Evolutionary conservation across 2,329 filamentous ascomycete genomes (phyloP), one percentile per base, ranked within the genome.

Genomic region (Lasiodiplodia hormozganensis): DNA sequence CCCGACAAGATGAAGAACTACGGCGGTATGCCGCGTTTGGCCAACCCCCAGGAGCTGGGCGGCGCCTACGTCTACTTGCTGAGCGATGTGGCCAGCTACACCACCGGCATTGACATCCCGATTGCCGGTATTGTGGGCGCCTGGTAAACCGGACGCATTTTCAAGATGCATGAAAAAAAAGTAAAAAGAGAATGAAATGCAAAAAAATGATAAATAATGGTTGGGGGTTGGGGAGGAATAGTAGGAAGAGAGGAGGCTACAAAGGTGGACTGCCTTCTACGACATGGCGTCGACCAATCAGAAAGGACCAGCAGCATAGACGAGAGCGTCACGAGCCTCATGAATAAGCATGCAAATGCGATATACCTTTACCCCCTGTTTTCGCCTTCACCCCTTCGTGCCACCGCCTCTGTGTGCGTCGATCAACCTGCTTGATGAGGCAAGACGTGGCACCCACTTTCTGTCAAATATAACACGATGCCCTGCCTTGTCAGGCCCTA

Each of bases 1-100:
- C 81, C 85, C 58, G 74, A 83, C 69, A 84, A 86, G 76, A 79
- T 86, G 72, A 82, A 85, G 74, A 86, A 86, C 72, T 86, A 86
- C 71, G 84, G 85, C 10, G 85, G 84, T 1, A 85, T 87, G 77
- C 83, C 84, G 3, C 76, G 85, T 21, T 71, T 87, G 64, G 85
- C 84, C 0, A 80, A 85, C 71, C 82, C 84, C 4, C 82, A 84
- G 72, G 85, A 86, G 74, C 74, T 85, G 10, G 83, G 83, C 18
- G 83, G 83, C 53, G 83, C 83, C 0, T 85, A 84, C 71, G 82
- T 84, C 21, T 85, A 85, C 70, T 73, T 85, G 52, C 70, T 85
- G 34, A 82, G 81, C 40, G 83, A 85, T 58, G 76, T 78, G 54
- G 82, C 82, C 12, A 83, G 80, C 67, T 85, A 84, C 70, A 85